Conservation (phyloP, 148 eudicot species). For the Rhododendron kiyosumense region DNA sequence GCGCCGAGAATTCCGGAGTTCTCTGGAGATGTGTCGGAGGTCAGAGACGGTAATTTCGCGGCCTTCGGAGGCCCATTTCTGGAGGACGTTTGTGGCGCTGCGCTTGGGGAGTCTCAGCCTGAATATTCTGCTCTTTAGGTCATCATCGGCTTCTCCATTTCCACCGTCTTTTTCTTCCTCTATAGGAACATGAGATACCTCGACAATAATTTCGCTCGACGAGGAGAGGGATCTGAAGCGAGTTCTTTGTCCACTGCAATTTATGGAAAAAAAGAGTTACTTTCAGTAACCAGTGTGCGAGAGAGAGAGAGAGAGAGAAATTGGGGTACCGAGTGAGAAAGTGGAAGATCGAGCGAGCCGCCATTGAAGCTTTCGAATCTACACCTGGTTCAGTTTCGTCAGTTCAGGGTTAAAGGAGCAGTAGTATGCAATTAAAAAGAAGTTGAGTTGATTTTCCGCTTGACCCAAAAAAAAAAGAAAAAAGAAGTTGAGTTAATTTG, state of each 20-base stretch:
- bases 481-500: too few species aligned
- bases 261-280: not conserved
- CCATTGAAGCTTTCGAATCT: slow-evolving; percentile 16
- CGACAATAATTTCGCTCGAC: slow-evolving; percentile 25
- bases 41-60: slow-evolving; percentile 42
- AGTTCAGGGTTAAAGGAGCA: too few species aligned
- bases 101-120: slow-evolving; percentile 78
- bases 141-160: slow-evolving; percentile 4
- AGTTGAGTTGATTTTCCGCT: too few species aligned
- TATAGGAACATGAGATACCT: slow-evolving; percentile 16
- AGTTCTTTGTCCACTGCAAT: slow-evolving; percentile 8
- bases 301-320: not conserved
- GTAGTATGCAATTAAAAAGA: too few species aligned
- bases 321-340: slow-evolving; percentile 20
- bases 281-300: not conserved
- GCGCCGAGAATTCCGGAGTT: slow-evolving; percentile 57
- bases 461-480: too few species aligned
- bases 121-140: slow-evolving; percentile 66
- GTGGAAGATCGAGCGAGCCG: slow-evolving; percentile 26
- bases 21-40: slow-evolving; percentile 58
- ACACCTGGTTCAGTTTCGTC: too few species aligned
- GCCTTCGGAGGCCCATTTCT: slow-evolving; percentile 78
- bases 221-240: slow-evolving; percentile 28
- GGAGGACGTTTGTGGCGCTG: slow-evolving; percentile 62
- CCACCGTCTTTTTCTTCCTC: slow-evolving; percentile 12